phyloP scores from a whole-genome alignment of 2,329 filamentous ascomycete species.

The Ilyonectria sp. region DNA sequence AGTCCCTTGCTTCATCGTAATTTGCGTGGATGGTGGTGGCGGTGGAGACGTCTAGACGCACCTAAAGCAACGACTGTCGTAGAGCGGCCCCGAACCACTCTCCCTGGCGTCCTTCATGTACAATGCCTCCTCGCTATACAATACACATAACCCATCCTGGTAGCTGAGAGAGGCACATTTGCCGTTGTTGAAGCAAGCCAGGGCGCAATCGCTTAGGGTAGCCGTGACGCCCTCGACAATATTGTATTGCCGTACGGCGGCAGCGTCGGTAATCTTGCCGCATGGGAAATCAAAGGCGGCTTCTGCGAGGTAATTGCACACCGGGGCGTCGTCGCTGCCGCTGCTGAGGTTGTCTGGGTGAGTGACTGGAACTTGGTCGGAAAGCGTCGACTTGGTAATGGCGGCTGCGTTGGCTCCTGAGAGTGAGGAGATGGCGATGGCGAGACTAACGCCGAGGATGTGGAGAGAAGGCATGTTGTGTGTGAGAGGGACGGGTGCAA shows the following conservation, averaged over 20 bases:
- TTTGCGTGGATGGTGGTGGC: background rate
- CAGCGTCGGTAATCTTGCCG: background rate
- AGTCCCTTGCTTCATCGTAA: background rate
- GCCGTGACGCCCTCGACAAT: background rate
- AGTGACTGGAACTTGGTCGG: background rate
- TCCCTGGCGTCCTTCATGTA: slow-evolving; percentile 9
- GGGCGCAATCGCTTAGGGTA: slow-evolving; percentile 5
- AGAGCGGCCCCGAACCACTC: slow-evolving; percentile 1
- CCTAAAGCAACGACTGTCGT: slow-evolving; percentile 15
- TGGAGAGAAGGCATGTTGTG: background rate
- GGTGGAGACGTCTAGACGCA: slow-evolving; percentile 2
- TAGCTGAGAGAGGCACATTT: background rate
- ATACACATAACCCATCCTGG: background rate
- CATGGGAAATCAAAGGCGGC: slow-evolving; percentile 7
- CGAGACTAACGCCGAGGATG: background rate
- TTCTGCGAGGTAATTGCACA: slow-evolving; percentile 12
- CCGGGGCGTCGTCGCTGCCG: background rate
- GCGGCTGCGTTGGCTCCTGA: slow-evolving; percentile 11
- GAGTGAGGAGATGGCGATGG: background rate
- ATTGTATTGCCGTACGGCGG: slow-evolving; percentile 1
- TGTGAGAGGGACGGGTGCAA: too few relatives aligned
- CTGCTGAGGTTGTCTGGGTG: background rate
- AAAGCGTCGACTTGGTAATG: background rate
- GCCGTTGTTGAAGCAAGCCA: slow-evolving; percentile 1
- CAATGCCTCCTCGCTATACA: slow-evolving; percentile 13